phyloP scores from a whole-genome alignment of 2,329 filamentous ascomycete genomes.

The Fusarium sp. region DNA sequence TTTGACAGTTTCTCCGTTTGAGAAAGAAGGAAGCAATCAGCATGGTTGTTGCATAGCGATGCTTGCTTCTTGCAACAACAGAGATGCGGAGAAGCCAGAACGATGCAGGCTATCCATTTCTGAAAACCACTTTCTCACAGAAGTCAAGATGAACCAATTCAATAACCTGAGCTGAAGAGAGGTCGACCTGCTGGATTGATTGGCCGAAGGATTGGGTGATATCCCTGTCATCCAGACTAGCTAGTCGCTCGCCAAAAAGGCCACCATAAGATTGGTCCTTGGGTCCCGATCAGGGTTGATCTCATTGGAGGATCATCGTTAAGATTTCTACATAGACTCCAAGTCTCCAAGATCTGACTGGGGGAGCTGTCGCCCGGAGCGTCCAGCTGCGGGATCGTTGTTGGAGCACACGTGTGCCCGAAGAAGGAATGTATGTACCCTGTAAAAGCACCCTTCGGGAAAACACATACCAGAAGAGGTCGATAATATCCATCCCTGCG shows the following conservation, averaged over 20 bases:
- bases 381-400: conserved; percentile 1
- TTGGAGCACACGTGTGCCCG: not conserved
- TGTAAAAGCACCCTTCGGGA: conserved; percentile 16
- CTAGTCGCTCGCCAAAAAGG: conserved; percentile 3
- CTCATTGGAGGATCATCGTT: conserved; percentile 23
- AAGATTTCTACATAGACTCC: not conserved
- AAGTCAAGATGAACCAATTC: not conserved
- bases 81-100: conserved; percentile 10
- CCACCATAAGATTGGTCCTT: conserved; percentile 13
- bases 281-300: conserved; percentile 17
- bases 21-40: not conserved
- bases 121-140: conserved; percentile 2
- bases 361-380: not conserved
- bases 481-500: conserved; percentile 6
- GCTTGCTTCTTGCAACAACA: not conserved
- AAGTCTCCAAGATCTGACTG: not conserved
- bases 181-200: conserved; percentile 17
- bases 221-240: conserved; percentile 13
- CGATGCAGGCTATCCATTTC: not conserved
- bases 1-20: conserved; percentile 1
- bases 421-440: conserved; percentile 10
- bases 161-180: conserved; percentile 1
- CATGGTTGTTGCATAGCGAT: conserved; percentile 1
- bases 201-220: conserved; percentile 13
- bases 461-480: conserved; percentile 16